Evolutionary conservation across 768 basidiomycete genomes (phyloP).

Genomic region (Pluteus cervinus): DNA sequence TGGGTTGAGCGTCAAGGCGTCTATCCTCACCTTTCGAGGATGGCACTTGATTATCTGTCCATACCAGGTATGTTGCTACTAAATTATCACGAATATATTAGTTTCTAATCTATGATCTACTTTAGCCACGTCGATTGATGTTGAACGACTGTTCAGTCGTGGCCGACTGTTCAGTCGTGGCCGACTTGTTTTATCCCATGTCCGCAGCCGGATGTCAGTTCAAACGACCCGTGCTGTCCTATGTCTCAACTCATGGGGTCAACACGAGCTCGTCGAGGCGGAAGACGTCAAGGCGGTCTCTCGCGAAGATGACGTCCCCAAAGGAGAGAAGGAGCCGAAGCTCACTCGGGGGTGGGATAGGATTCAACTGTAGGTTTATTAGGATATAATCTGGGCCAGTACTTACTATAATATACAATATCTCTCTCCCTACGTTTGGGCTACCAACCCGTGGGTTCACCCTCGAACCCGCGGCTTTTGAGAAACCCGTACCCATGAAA

Average conservation of each 20-base stretch:
- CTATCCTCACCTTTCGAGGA: slow-evolving; percentile 18
- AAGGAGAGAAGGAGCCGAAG: slow-evolving; percentile 4
- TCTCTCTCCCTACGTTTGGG: too few species aligned
- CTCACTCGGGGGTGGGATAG: slow-evolving; percentile 6
- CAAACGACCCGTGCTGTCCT: slow-evolving; percentile 21
- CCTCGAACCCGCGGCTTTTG: too few species aligned
- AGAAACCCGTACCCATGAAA: slow-evolving; percentile 2
- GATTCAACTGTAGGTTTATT: slow-evolving; percentile 4
- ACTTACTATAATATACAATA: too few species aligned
- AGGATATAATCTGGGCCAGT: too few species aligned
- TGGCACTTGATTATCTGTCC: slow-evolving; percentile 19
- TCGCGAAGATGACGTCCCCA: slow-evolving; percentile 2
- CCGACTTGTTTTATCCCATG: slow-evolving; percentile 19
- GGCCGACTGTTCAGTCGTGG: too few species aligned
- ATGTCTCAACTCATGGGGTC: slow-evolving; percentile 24
- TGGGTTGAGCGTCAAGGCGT: slow-evolving; percentile 11
- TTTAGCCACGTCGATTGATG: slow-evolving; percentile 23
- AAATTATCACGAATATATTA: not conserved
- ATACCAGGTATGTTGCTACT: slow-evolving; percentile 11
- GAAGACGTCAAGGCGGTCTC: slow-evolving; percentile 13
- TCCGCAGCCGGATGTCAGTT: slow-evolving; percentile 16
- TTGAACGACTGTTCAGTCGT: slow-evolving; percentile 18
- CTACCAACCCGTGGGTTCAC: too few species aligned
- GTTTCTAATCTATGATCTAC: not conserved
- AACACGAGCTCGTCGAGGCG: slow-evolving; percentile 14